These are phyloP conservation scores for Physocladia obscura DNA, from an alignment of 192 early-diverging fungal species.

Conservation along the genomic window DNA sequence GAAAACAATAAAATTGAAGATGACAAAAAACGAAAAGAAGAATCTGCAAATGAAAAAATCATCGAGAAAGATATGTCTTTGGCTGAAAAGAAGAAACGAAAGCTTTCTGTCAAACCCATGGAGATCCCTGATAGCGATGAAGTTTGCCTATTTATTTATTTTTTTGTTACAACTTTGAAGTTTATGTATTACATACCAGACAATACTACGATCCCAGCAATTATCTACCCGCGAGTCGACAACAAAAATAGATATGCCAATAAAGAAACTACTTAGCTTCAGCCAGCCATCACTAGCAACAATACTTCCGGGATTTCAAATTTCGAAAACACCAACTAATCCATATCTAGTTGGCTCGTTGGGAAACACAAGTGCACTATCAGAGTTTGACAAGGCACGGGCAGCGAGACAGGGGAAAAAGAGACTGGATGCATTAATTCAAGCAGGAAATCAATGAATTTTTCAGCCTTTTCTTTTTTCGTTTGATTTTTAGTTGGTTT, in stretches of 20 bases:
- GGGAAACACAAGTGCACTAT: background rate
- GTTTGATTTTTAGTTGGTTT: too few species aligned
- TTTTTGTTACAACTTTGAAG: too few species aligned
- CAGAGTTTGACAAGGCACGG: conserved; percentile 17
- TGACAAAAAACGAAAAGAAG: conserved; percentile 48
- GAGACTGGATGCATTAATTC: conserved; percentile 1
- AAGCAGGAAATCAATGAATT: background rate
- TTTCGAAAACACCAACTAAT: background rate
- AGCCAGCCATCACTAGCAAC: conserved; percentile 1
- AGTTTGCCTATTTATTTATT: too few species aligned
- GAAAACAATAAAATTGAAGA: conserved; percentile 48
- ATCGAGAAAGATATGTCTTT: conserved; percentile 45
- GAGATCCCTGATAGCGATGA: too few species aligned
- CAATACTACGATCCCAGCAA: too few species aligned
- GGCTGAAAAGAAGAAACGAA: conserved; percentile 38
- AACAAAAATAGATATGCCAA: too few species aligned
- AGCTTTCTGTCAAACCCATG: too few species aligned
- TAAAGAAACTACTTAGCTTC: background rate
- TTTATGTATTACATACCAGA: too few species aligned
- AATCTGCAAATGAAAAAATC: conserved; percentile 56
- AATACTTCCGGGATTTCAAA: background rate
- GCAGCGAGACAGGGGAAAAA: background rate
- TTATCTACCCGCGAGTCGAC: too few species aligned
- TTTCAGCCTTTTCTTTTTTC: background rate
- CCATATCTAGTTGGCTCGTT: too few species aligned